Conservation (phyloP, 495 filamentous ascomycete species). For the Penicillium crystallinum region DNA sequence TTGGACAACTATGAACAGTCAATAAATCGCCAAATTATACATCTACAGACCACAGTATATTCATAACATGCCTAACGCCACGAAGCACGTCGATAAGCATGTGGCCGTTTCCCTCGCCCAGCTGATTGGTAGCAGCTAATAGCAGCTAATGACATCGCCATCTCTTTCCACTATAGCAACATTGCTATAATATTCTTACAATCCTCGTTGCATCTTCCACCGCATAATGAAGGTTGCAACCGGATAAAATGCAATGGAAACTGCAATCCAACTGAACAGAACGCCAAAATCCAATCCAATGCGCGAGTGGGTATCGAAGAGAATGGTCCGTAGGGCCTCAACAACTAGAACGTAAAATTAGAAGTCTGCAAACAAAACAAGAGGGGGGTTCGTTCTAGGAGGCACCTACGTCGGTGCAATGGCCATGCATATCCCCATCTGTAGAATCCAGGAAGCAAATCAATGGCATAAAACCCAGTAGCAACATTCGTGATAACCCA, state of each 20-base stretch:
- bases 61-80: too few relatives aligned
- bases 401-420: constrained; percentile 52
- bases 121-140: too few relatives aligned
- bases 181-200: background rate
- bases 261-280: constrained; percentile 54
- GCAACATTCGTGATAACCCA: constrained; percentile 71
- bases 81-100: too few relatives aligned
- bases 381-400: background rate
- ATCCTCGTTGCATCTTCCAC: constrained; percentile 48
- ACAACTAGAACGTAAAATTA: constrained; percentile 42
- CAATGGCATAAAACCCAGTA: constrained; percentile 59
- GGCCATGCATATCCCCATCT: constrained; percentile 69
- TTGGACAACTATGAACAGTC: too few relatives aligned
- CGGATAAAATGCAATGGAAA: constrained; percentile 56
- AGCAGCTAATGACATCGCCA: too few relatives aligned
- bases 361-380: background rate
- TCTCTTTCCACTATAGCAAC: too few relatives aligned
- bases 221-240: constrained; percentile 54
- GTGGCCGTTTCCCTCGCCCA: too few relatives aligned
- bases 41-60: too few relatives aligned
- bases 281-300: constrained; percentile 64
- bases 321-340: constrained; percentile 54
- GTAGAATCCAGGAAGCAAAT: constrained; percentile 56
- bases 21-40: too few relatives aligned
- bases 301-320: constrained; percentile 58